These are phyloP conservation scores for Elongisporangium undulatum DNA, from an alignment of 352 stramenopile genomes.

Conservation along the genomic window DNA sequence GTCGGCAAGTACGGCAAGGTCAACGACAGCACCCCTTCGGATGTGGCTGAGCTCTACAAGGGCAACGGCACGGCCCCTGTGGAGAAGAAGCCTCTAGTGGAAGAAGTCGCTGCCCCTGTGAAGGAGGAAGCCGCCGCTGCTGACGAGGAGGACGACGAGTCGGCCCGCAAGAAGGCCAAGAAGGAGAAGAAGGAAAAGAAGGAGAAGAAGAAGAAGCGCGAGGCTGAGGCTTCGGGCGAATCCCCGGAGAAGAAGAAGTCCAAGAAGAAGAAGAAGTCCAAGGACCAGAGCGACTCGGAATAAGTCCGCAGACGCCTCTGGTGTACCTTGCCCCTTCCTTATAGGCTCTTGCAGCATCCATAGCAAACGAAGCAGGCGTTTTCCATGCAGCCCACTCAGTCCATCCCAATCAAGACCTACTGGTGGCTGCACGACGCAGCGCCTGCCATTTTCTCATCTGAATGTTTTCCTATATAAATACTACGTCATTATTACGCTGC, in stretches of 20 bases:
- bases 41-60: constrained; percentile 74
- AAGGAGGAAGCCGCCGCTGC: constrained; percentile 33
- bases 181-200: constrained; percentile 82
- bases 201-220: constrained; percentile 77
- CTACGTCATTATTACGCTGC: too few relatives aligned
- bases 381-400: too few relatives aligned
- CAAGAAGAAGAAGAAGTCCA: constrained; percentile 87
- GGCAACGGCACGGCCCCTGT: constrained; percentile 26
- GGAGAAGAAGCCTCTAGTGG: constrained; percentile 50
- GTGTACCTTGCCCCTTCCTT: too few relatives aligned
- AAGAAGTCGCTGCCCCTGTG: constrained; percentile 44
- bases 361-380: too few relatives aligned
- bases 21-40: constrained; percentile 79
- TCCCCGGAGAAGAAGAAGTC: constrained; percentile 85
- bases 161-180: constrained; percentile 36
- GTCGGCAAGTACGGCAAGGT: constrained; percentile 90
- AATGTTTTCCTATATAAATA: too few relatives aligned
- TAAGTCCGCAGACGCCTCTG: constrained; percentile 18
- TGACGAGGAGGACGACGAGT: constrained; percentile 19
- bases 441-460: too few relatives aligned
- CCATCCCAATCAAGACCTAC: too few relatives aligned
- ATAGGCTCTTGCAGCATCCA: too few relatives aligned
- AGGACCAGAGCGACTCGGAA: constrained; percentile 67
- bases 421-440: too few relatives aligned
- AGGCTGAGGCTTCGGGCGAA: constrained; percentile 47